Percentiles rank a stretch among this genome's conserved stretches.
Conservation (phyloP, 139 green algal species). For the Pseudopediastrum boryanum region DNA sequence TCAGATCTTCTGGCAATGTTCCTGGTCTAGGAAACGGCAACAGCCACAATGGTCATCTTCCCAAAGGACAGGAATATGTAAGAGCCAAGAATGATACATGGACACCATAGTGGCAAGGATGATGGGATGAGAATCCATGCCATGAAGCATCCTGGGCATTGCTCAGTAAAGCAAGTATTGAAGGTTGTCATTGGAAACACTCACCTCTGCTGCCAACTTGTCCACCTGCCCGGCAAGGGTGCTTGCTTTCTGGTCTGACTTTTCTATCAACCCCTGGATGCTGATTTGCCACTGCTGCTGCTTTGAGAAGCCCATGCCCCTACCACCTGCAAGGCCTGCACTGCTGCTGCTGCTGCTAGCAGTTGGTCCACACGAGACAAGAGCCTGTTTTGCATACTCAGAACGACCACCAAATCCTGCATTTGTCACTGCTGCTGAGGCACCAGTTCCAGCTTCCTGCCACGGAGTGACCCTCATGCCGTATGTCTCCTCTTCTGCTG, state of each 20-base stretch:
- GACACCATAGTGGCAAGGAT: no score
- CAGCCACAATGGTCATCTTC: no score
- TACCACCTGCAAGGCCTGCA: no score
- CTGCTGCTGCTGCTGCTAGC: constrained; percentile 19
- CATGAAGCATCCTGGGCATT: no score
- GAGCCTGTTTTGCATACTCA: neutral
- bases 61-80: no score
- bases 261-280: constrained; percentile 5
- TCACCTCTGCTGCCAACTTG: neutral
- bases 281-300: no score
- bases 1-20: no score
- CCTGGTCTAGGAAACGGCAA: no score
- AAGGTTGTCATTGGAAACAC: neutral
- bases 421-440: constrained; percentile 8
- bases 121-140: no score
- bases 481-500: neutral
- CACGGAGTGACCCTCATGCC: no score
- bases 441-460: neutral
- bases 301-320: constrained; percentile 1
- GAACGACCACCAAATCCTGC: neutral
- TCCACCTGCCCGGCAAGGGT: neutral
- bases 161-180: neutral
- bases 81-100: no score
- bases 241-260: constrained; percentile 19
- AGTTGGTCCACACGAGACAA: constrained; percentile 6